Conservation (phyloP, 2,329 filamentous ascomycete species). For the Cladosporium sp. region DNA sequence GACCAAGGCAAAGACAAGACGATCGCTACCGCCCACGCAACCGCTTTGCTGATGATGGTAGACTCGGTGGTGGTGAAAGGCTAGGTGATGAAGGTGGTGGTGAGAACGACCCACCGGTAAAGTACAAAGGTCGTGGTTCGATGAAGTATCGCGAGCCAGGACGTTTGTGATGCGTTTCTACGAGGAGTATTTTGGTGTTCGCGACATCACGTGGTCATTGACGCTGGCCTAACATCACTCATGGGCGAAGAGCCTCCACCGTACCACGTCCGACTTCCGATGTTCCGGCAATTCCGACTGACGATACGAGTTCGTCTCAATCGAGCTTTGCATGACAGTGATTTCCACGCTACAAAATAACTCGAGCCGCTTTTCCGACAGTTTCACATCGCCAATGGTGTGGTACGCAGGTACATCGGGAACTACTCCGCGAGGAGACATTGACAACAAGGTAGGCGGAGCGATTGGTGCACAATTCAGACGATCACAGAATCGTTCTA, state of each 20-base stretch:
- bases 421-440: not conserved
- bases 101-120: slow-evolving; percentile 38
- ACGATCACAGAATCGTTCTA: not conserved
- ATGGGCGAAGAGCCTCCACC: not conserved
- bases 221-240: not conserved
- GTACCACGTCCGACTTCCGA: not conserved
- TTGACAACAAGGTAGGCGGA: not conserved
- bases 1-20: slow-evolving; percentile 24
- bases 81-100: slow-evolving; percentile 12
- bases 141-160: slow-evolving; percentile 43
- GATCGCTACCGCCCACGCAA: slow-evolving; percentile 36
- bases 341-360: not conserved
- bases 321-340: not conserved
- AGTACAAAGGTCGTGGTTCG: slow-evolving; percentile 45
- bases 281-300: not conserved
- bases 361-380: slow-evolving; percentile 1
- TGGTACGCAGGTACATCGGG: not conserved
- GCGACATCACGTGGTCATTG: not conserved
- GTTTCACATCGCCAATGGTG: not conserved
- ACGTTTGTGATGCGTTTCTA: slow-evolving; percentile 21
- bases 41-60: slow-evolving; percentile 44
- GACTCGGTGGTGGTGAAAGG: slow-evolving; percentile 37
- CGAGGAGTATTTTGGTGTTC: not conserved
- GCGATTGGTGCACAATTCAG: not conserved
- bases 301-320: not conserved